A percentile compares a stretch with the other conserved stretches of the same genome.
These are phyloP conservation scores for Phytopythium boreale DNA, from an alignment of 352 stramenopile species.

Conservation along the genomic window DNA sequence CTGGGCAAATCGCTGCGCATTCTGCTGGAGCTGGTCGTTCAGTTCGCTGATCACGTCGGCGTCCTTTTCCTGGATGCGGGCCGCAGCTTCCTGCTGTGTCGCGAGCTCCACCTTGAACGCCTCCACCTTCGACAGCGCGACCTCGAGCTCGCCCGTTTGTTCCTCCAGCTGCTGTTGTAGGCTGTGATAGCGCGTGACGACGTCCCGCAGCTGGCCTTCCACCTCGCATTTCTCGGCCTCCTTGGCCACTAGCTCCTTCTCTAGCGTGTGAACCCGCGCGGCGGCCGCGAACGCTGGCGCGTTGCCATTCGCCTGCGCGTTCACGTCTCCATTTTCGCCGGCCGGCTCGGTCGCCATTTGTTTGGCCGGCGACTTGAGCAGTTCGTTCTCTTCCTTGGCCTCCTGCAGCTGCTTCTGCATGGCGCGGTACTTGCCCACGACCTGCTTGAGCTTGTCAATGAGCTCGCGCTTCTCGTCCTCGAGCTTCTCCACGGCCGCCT, in stretches of 20 bases:
- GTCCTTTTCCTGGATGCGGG: constrained; percentile 22
- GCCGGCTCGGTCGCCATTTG: constrained; percentile 4
- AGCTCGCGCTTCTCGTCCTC: constrained; percentile 70
- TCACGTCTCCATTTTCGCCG: not conserved
- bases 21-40: constrained; percentile 26
- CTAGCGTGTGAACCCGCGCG: constrained; percentile 23
- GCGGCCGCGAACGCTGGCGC: constrained; percentile 15
- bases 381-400: constrained; percentile 53
- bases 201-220: constrained; percentile 46
- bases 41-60: constrained; percentile 28
- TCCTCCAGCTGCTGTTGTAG: constrained; percentile 50
- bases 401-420: constrained; percentile 76
- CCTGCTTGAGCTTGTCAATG: constrained; percentile 73
- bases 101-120: constrained; percentile 53
- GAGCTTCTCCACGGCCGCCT: constrained; percentile 38
- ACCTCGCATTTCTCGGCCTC: constrained; percentile 50
- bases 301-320: constrained; percentile 2
- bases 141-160: constrained; percentile 44
- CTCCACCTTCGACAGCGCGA: constrained; percentile 42
- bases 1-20: constrained; percentile 21
- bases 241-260: constrained; percentile 33
- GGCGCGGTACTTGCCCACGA: constrained; percentile 59
- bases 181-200: constrained; percentile 42
- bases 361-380: constrained; percentile 33
- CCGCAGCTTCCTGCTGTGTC: constrained; percentile 16